Evolutionary conservation across 2,329 filamentous ascomycete species (phyloP), one percentile per base, ranked within the genome.

Genomic region (Phyllosticta citriasiana): DNA sequence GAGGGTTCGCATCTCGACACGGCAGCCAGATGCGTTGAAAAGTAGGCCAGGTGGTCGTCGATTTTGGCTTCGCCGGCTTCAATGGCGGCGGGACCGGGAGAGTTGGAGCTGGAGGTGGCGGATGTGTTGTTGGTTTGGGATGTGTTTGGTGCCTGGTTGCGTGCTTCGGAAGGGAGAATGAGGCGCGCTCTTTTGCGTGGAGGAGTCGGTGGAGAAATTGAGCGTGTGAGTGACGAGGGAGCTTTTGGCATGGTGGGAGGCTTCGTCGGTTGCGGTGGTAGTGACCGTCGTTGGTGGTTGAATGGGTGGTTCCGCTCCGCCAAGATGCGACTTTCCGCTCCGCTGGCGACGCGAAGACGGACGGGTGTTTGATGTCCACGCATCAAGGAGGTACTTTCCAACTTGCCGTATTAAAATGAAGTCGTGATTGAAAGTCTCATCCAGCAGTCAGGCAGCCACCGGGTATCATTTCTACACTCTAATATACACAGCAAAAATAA

Each of bases 1-100:
- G 60, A 25, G 4, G 64, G 6, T 8, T 61, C 59, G 10, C 68
- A 61, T 25, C 67, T 64, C 12, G 70, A 68, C 3, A 70, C 69
- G 51, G 68, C 64, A 19, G 68, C 65, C 2, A 82, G 70, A 54
- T 76, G 76, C 7, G 71, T 65, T 25, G 74, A 74, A 66, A 82
- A 80, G 65, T 79, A 79, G 2, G 69, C 66, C 2, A 83, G 70
- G 64, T 81, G 79, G 59, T 83, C 73, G 4, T 71, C 67, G n/a
- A 82, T 74, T 50, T 73, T 65, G 5, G 75, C 71, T 65, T 78
- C 65, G 8, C 80, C 81, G 47, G 81, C 79, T 72, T 84, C 80
- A 4, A 84, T 76, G 14, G 77, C 77, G 22, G 80, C 79, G 19
- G 40, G 57, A n/a, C 50, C 12, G 50, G 51, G 27, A 67, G 52